Base-by-base conservation (phyloP, 495 filamentous ascomycete genomes). In the Chaetomium tenue region DNA sequence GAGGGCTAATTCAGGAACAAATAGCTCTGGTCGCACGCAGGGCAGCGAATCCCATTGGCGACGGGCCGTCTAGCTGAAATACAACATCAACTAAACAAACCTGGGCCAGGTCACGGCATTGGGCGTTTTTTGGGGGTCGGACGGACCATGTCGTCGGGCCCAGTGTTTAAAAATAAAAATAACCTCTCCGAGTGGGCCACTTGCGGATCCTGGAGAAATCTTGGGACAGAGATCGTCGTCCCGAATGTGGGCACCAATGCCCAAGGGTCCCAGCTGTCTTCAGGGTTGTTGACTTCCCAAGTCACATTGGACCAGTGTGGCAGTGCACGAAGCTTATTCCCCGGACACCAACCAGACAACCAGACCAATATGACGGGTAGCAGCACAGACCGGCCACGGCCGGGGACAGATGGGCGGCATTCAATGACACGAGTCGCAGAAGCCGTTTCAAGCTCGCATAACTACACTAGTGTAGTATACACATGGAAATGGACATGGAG, bases 1-100 rank as follows among this genome's bases (percentile, higher is more conserved):
- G 25, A 65, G 16, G 20, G 47, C 70, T 72, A 72, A 70, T 66
- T 72, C 57, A 47, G 70, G 64, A 70, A 62, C 58, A 63, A 15
- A 18, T 3, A 26, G n/a, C 16, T 16, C n/a, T 53, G 33, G 60
- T 58, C 20, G n/a, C 28, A 44, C 28, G 3, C 25, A 8, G 23
- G 56, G 18, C 13, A 57, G 18, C 16, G 22, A 23, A 25, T 55
- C 25, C 52, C 40, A 68, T 71, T 71, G 70, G 69, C 28, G 56
- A 16, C 37, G 37, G 13, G 16, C 18, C 25, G 20, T 50, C 58
- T 63, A 70, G 71, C 71, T 73, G 68, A 71, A 67, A 59, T 12
- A 58, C 54, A 37, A 58, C 66, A 30, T 20, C 46, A 23, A 50
- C 20, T 20, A 23, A 42, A 50, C 20, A 50, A 23, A 42, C 40